Conservation (phyloP, 2,329 filamentous ascomycete species). For the Microascus cirrosus region DNA sequence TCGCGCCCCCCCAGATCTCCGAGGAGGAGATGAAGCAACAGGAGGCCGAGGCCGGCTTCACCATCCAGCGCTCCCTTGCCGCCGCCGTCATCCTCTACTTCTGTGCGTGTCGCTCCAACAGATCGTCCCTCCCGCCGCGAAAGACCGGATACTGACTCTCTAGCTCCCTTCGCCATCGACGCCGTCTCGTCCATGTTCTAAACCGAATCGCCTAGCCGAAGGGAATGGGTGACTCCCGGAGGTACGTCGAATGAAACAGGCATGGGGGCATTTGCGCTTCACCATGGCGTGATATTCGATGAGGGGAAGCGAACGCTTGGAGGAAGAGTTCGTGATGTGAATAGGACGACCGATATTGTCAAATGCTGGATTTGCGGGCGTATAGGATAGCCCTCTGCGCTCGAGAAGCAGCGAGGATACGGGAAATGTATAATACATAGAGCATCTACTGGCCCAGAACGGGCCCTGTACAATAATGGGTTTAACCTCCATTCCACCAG, state of each 20-base stretch:
- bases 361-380: background rate
- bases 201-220: background rate
- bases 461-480: constrained; percentile 4
- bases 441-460: background rate
- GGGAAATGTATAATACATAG: constrained; percentile 2
- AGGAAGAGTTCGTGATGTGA: background rate
- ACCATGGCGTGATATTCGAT: background rate
- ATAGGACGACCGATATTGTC: background rate
- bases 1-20: constrained; percentile 58
- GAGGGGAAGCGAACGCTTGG: background rate
- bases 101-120: constrained; percentile 42
- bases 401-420: background rate
- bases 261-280: background rate
- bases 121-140: background rate
- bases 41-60: constrained; percentile 56
- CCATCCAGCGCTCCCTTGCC: constrained; percentile 55
- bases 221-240: background rate
- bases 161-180: constrained; percentile 49
- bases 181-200: constrained; percentile 33
- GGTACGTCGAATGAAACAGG: background rate
- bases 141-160: background rate
- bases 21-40: constrained; percentile 58
- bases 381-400: background rate
- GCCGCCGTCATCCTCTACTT: constrained; percentile 62
- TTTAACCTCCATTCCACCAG: background rate